Base-by-base conservation (phyloP, 140 eudicot species). In the Stevia rebaudiana region DNA sequence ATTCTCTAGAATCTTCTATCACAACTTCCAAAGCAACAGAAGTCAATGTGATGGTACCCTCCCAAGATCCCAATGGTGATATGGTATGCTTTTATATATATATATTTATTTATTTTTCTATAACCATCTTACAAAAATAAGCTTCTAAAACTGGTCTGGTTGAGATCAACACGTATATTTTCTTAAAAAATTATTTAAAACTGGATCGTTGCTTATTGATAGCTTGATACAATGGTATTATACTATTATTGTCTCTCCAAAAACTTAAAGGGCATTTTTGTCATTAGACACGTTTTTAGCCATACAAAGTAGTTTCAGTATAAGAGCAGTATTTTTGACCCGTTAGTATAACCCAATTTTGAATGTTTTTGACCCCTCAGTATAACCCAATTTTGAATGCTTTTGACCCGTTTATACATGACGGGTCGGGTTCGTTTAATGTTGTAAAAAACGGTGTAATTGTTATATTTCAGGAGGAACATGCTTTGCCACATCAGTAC, bases 11-110 rank as follows among this genome's bases (percentile, higher is more conserved):
- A 35, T 57, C 95, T 33, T 80, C 95, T 56, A 77, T 92, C 61
- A 92, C 98, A 69, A 83, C 98, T 9, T 91, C 98, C 6, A 92
- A 92, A 80, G 88, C 96, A 22, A 87, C 87, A 59, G 98, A 88
- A 77, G 72, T 88, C 71, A 92, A 92, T 57, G 95, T 92, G 28
- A 67, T 88, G 82, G 92, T 92, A 31, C 94, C 98, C 72, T 82
- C 84, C 11, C 40, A 79, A 52, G 83, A 76, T 53, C 72, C 87
- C 50, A 81, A 84, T 63, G 95, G 79, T 75, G 98, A 92, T 71
- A 63, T 87, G 96, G 98, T 91, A 91, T 68, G 22, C n/a, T 16
- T 50, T n/a, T n/a, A n/a, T n/a, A n/a, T n/a, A n/a, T n/a, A n/a
- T n/a, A n/a, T 43, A 0, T 0, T 19, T 11, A 67, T 17, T 13